Evolutionary conservation across 192 early-diverging fungal species (phyloP).

Genomic region (Funneliformis mosseae): DNA sequence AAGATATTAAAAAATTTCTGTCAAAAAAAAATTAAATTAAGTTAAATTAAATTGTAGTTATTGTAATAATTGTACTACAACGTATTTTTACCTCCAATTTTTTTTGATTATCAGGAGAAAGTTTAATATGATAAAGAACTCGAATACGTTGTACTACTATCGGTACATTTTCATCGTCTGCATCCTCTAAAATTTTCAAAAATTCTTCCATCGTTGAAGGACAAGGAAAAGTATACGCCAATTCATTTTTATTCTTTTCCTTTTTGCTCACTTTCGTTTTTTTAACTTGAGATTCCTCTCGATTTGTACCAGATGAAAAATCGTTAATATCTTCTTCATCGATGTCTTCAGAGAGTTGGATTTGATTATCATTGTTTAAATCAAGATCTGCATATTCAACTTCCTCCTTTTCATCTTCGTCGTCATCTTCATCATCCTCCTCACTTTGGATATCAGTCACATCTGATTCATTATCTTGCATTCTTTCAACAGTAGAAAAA

Average conservation of each 20-base stretch:
- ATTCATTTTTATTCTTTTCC: conserved; percentile 17
- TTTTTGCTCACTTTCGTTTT: conserved; percentile 19
- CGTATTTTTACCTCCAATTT: conserved; percentile 60
- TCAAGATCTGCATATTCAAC: conserved; percentile 40
- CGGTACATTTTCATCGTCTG: conserved; percentile 67
- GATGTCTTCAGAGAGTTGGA: conserved; percentile 29
- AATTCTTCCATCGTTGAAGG: conserved; percentile 76
- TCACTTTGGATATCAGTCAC: conserved; percentile 42
- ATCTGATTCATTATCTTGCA: conserved; percentile 38
- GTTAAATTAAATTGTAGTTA: neutral
- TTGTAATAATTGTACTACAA: neutral
- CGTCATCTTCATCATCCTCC: conserved; percentile 50
- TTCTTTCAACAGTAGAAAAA: conserved; percentile 39
- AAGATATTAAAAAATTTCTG: neutral
- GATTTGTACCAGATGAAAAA: conserved; percentile 25
- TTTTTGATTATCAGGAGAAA: conserved; percentile 78
- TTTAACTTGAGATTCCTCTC: conserved; percentile 14
- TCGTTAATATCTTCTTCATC: conserved; percentile 60
- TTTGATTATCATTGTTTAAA: conserved; percentile 40
- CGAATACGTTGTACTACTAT: conserved; percentile 82
- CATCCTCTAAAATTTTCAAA: conserved; percentile 61
- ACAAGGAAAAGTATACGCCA: conserved; percentile 82
- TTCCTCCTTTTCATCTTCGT: conserved; percentile 41
- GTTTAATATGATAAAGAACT: conserved; percentile 79
- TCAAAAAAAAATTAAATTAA: neutral